Base-by-base conservation (phyloP, 495 filamentous ascomycete species). In the Xylaria sp. region DNA sequence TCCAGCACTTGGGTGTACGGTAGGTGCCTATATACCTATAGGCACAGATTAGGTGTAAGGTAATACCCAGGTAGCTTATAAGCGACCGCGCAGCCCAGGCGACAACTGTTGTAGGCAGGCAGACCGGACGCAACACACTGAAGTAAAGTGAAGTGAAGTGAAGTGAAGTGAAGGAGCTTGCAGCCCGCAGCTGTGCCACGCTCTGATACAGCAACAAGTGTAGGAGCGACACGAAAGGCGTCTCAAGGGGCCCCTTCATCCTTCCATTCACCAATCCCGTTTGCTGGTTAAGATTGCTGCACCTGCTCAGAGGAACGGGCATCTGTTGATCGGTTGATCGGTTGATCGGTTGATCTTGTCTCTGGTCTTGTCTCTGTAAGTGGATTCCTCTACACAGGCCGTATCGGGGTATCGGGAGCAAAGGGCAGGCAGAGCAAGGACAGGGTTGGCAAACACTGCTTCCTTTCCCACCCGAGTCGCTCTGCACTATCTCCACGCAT, bases 301-400 rank as follows among this genome's bases (percentile, higher is more conserved):
- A 43, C 4, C 29, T 62, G 40, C 31, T 15, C 12, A 62, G 29
- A 26, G 21, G 59, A 44, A 43, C 59, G 59, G 59, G 11, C 6
- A 43, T 62, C 59, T 37, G 59, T 62, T 62, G 35, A 21, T 37
- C n/a, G n/a, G n/a, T n/a, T n/a, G n/a, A n/a, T n/a, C n/a, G n/a
- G n/a, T n/a, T n/a, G n/a, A n/a, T n/a, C n/a, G n/a, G n/a, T n/a
- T n/a, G n/a, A n/a, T n/a, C n/a, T n/a, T n/a, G n/a, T n/a, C n/a
- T n/a, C n/a, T n/a, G n/a, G n/a, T n/a, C 35, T 14, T 24, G 35
- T 61, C n/a, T 52, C 48, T 24, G 48, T 35, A 61, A 40, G 33
- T 40, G 40, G 31, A 40, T 40, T 21, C 58, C 29, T 57, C 53
- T 33, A 35, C 8, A 11, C 52, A 41, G n/a, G 12, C 59, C 26